These are phyloP conservation scores for Fragilaria radians DNA, from an alignment of 108 stramenopile species.

Conservation along the genomic window DNA sequence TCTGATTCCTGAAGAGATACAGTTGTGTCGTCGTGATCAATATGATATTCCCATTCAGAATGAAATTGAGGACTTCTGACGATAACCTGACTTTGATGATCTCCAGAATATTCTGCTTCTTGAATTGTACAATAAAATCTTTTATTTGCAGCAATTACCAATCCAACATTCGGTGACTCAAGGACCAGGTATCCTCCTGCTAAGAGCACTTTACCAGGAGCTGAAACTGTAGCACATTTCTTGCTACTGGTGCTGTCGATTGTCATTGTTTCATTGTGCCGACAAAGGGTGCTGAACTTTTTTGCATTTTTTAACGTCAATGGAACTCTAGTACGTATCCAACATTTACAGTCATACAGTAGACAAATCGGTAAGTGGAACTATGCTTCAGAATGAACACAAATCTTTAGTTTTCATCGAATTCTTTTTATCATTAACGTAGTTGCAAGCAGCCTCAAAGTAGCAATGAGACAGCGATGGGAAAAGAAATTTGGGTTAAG, in stretches of 20 bases:
- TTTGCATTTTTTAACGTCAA: too few species aligned
- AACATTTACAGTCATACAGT: too few species aligned
- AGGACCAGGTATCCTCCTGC: conserved; percentile 94
- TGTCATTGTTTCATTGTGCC: too few species aligned
- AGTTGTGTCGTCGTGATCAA: conserved; percentile 10
- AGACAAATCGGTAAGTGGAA: too few species aligned
- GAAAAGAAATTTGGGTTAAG: too few species aligned
- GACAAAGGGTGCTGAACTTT: too few species aligned
- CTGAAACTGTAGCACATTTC: conserved; percentile 41
- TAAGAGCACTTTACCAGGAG: conserved; percentile 90
- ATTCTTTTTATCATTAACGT: too few species aligned
- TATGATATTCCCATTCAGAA: conserved; percentile 20
- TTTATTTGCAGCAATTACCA: conserved; percentile 80
- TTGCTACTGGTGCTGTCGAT: conserved; percentile 1
- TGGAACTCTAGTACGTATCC: too few species aligned
- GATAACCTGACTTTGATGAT: conserved; percentile 12
- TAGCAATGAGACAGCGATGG: too few species aligned
- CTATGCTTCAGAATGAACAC: too few species aligned
- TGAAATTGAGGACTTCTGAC: conserved; percentile 79
- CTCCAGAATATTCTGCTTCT: background rate
- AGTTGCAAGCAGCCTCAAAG: too few species aligned
- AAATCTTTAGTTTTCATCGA: too few species aligned
- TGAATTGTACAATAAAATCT: conserved; percentile 77
- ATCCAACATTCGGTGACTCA: conserved; percentile 79
- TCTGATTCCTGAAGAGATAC: conserved; percentile 11